Percentiles rank a stretch among this genome's conserved stretches.
Conservation (phyloP, 1,284 basidiomycete species). For the Vanrija sp. region DNA sequence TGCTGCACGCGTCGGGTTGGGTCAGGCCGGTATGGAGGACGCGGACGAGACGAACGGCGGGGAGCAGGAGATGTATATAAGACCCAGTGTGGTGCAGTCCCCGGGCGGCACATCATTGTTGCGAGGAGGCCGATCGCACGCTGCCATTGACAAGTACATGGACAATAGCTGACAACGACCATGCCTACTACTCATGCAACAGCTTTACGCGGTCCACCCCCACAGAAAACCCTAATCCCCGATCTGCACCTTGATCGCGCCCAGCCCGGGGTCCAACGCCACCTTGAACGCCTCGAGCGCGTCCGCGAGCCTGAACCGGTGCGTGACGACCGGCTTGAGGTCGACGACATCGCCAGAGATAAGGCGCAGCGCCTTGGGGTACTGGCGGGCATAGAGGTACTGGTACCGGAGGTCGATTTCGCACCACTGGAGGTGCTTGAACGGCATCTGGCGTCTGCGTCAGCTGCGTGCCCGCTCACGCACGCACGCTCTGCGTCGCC, state of each 20-base stretch:
- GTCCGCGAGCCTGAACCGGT: slow-evolving; percentile 69
- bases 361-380: slow-evolving; percentile 77
- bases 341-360: slow-evolving; percentile 74
- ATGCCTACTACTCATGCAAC: too few relatives aligned
- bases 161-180: too few relatives aligned
- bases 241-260: slow-evolving; percentile 51
- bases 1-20: too few relatives aligned
- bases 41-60: too few relatives aligned
- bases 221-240: slow-evolving; percentile 22
- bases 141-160: too few relatives aligned
- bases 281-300: slow-evolving; percentile 73
- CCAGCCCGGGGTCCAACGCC: slow-evolving; percentile 44
- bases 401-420: slow-evolving; percentile 56
- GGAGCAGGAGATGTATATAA: too few relatives aligned
- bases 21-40: too few relatives aligned
- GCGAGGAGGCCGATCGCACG: too few relatives aligned
- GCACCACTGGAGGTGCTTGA: slow-evolving; percentile 54
- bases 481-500: slow-evolving; percentile 1
- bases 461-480: too few relatives aligned
- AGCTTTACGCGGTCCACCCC: too few relatives aligned
- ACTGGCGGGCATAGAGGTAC: slow-evolving; percentile 54
- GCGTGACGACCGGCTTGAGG: slow-evolving; percentile 83
- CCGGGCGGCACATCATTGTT: too few relatives aligned
- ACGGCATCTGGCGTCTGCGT: slow-evolving; percentile 30
- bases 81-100: too few relatives aligned